Evolutionary conservation across 1,284 basidiomycete species (phyloP), one percentile per base, ranked within the genome.

Genomic region (Tylopilus orsonianus): DNA sequence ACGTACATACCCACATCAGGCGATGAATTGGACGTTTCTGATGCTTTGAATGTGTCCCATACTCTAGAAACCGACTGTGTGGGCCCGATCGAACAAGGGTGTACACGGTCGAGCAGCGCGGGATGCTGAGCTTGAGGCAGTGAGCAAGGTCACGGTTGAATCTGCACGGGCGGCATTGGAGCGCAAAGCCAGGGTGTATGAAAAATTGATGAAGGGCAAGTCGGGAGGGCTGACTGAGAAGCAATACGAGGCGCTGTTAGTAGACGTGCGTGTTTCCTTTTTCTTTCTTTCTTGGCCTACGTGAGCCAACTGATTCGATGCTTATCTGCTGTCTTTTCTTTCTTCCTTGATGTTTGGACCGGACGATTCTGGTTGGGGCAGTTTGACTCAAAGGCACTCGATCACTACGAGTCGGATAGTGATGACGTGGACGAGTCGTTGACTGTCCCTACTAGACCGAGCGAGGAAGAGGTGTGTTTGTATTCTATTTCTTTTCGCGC

Each of bases 131-230:
- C 71, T 85, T 5, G 83, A 87, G 53, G 79, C 69, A 29, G 66
- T 85, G 46, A 81, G 77, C 67, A 79, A 74, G 56, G 79, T 80
- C n/a, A 87, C 84, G 0, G 64, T 87, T 8, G 87, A 90, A 34
- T 77, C 78, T 2, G 83, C 85, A 8, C 80, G 80, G 8, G 79
- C 80, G 1, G 77, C 76, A 5, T 68, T 97, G 42, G 84, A 90
- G 65, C 77, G 83, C 39, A 97, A 97, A 66, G 85, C 91, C 5
- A 78, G 79, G 62, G 81, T 87, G 49, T 97, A 97, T 60, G 86
- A 92, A 5, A 85, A 90, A 60, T 67, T 96, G 27, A 71, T 75
- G 57, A 83, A 82, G 53, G 95, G 95, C 7, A 88, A 91, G 67
- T 83, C 80, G 8, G 91, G 83, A 0, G 91, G 90, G 0, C 59